Conservation (phyloP, 495 filamentous ascomycete genomes). For the Aspergillus asperescens region DNA sequence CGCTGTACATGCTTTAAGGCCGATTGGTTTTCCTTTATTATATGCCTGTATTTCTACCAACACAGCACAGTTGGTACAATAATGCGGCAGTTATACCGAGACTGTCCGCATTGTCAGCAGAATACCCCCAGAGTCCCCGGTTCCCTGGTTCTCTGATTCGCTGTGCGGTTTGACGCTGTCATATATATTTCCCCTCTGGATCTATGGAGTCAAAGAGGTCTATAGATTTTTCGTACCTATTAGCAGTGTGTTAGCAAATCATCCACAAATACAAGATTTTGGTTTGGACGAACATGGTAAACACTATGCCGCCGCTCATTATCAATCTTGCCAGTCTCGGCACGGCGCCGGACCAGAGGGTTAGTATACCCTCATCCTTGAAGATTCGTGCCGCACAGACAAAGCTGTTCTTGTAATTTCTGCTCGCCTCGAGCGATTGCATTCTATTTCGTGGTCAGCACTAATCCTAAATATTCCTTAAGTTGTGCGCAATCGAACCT, state of each 20-base stretch:
- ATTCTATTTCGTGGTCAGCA: conserved; percentile 52
- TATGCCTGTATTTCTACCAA: not conserved
- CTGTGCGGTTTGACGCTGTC: conserved; percentile 15
- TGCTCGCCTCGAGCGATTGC: conserved; percentile 89
- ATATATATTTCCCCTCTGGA: conserved; percentile 81
- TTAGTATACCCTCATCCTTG: conserved; percentile 81
- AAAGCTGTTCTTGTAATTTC: conserved; percentile 82
- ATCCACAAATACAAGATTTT: not conserved
- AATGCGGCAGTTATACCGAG: no score
- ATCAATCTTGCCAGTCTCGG: conserved; percentile 79
- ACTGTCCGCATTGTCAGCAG: no score
- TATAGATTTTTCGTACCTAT: conserved; percentile 92
- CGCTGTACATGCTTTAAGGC: conserved; percentile 4
- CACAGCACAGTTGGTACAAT: no score
- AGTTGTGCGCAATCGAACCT: conserved; percentile 41
- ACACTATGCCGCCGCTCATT: conserved; percentile 92
- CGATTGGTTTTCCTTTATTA: not conserved
- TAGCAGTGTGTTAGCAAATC: conserved; percentile 13
- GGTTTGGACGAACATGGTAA: conserved; percentile 67
- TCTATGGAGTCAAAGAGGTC: conserved; percentile 77
- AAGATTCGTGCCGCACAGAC: conserved; percentile 78
- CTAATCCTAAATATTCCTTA: not conserved
- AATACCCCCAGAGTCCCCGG: no score
- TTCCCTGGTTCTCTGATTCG: no score
- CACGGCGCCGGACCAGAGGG: conserved; percentile 91